Conservation (phyloP, 73 alveolate species). For the Tetrahymena malaccensis region DNA sequence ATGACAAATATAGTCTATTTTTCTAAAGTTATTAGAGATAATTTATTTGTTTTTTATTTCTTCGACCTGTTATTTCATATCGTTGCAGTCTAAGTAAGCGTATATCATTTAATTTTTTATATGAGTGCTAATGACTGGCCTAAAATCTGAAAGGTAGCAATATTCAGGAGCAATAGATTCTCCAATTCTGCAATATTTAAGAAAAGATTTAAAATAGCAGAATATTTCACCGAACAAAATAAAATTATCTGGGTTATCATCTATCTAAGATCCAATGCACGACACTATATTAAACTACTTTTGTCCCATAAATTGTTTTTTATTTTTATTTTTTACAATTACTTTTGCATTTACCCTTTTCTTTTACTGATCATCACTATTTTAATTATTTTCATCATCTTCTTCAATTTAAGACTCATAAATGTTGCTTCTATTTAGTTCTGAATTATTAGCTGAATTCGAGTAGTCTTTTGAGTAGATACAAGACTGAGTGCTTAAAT, state of each 20-base stretch:
- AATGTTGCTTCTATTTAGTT: not conserved
- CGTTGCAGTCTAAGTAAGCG: not conserved
- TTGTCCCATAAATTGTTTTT: not conserved
- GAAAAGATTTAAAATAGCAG: not conserved
- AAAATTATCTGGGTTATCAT: not conserved
- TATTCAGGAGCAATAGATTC: not conserved
- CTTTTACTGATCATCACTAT: not conserved
- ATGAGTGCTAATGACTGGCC: not conserved
- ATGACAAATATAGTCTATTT: not conserved
- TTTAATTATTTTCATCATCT: not conserved
- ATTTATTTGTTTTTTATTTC: not conserved
- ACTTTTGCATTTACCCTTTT: not conserved
- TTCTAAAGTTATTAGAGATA: not conserved
- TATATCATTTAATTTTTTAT: not conserved
- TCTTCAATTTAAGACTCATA: not conserved
- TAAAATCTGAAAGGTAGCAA: not conserved
- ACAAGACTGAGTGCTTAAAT: not conserved
- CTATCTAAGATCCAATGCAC: not conserved
- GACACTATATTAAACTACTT: not conserved
- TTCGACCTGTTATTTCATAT: not conserved
- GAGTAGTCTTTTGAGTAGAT: not conserved
- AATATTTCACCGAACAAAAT: not conserved
- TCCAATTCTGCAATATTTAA: not conserved
- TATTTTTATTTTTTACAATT: not conserved
- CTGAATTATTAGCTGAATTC: not conserved